phyloP scores from a whole-genome alignment of 352 stramenopile species.

The Pythium plurisporium region DNA sequence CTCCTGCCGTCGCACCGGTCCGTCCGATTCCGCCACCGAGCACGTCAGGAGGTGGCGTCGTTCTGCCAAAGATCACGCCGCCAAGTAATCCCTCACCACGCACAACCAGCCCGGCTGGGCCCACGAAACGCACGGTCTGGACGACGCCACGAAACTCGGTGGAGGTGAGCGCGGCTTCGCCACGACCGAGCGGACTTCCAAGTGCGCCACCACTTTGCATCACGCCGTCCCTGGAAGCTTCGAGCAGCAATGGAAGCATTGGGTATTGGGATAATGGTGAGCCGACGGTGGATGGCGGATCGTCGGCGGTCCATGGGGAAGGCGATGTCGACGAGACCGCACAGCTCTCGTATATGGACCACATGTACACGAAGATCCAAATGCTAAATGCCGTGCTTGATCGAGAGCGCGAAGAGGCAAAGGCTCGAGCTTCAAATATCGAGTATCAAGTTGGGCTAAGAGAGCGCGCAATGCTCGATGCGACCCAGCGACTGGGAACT shows the following conservation, averaged over 20 bases:
- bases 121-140: constrained; percentile 29
- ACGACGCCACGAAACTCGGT: constrained; percentile 32
- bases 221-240: neutral
- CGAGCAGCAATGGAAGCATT: neutral
- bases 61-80: constrained; percentile 21
- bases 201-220: neutral
- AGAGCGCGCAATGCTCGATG: constrained; percentile 18
- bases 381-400: constrained; percentile 43
- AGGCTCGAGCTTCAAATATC: neutral
- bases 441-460: constrained; percentile 20
- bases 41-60: constrained; percentile 1
- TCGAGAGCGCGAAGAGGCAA: constrained; percentile 13
- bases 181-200: neutral
- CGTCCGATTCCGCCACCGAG: neutral
- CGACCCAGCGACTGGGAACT: constrained; percentile 17
- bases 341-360: constrained; percentile 64
- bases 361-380: constrained; percentile 65
- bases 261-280: constrained; percentile 18
- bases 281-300: constrained; percentile 3
- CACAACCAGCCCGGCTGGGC: constrained; percentile 1
- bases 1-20: neutral
- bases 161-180: neutral
- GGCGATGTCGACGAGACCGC: constrained; percentile 27
- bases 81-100: neutral
- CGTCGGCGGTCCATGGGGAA: neutral